A percentile compares a stretch with the other conserved stretches of the same genome.
phyloP scores from a whole-genome alignment of 164 flowering plant genomes.

The Macadamia integrifolia region DNA sequence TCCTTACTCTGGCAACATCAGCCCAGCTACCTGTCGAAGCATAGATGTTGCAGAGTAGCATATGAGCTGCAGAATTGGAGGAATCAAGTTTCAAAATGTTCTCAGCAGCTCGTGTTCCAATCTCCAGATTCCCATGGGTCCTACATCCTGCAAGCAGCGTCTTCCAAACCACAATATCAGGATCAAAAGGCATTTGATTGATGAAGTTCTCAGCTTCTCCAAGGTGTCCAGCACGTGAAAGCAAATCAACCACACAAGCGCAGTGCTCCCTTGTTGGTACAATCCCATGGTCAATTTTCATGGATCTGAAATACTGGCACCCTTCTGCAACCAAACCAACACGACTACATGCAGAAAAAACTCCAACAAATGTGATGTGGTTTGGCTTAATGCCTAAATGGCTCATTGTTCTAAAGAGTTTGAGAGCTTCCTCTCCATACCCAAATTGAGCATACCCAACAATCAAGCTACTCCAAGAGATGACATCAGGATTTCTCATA shows the following conservation, averaged over 20 bases:
- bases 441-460: slow-evolving; percentile 62
- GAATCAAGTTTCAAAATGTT: slow-evolving; percentile 52
- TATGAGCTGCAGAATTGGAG: slow-evolving; percentile 55
- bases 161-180: slow-evolving; percentile 60
- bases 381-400: slow-evolving; percentile 43
- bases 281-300: slow-evolving; percentile 49
- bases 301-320: slow-evolving; percentile 28
- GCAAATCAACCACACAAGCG: slow-evolving; percentile 60
- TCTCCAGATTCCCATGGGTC: slow-evolving; percentile 40
- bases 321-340: slow-evolving; percentile 68
- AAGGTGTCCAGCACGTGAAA: slow-evolving; percentile 54
- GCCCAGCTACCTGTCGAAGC: slow-evolving; percentile 55
- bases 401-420: slow-evolving; percentile 45
- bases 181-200: slow-evolving; percentile 40
- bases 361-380: slow-evolving; percentile 56
- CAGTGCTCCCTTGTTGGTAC: slow-evolving; percentile 56
- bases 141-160: slow-evolving; percentile 61
- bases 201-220: slow-evolving; percentile 55
- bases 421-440: slow-evolving; percentile 45
- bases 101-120: slow-evolving; percentile 55
- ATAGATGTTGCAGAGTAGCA: slow-evolving; percentile 51
- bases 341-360: slow-evolving; percentile 66
- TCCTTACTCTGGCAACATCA: slow-evolving; percentile 45
- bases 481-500: slow-evolving; percentile 43
- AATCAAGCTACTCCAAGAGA: slow-evolving; percentile 68